Percentiles rank a stretch among this genome's conserved stretches.
Evolutionary conservation across 73 alveolate species (phyloP).

Genomic region (Blepharisma japonicum): DNA sequence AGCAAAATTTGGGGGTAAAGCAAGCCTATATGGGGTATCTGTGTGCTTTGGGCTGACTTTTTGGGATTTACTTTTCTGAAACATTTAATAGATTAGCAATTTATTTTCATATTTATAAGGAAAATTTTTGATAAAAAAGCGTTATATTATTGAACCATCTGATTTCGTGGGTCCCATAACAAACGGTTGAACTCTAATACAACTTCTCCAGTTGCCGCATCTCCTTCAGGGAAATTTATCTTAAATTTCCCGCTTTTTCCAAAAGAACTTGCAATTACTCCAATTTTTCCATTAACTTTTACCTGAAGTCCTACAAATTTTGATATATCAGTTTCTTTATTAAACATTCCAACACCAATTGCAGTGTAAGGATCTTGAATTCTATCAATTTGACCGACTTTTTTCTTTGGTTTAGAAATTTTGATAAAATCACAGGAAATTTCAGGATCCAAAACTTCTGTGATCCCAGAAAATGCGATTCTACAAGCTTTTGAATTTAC

Average conservation of each 20-base stretch:
- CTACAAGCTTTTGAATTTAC: constrained; percentile 87
- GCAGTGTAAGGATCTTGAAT: constrained; percentile 67
- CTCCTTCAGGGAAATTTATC: constrained; percentile 70
- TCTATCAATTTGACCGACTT: constrained; percentile 87
- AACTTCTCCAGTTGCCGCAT: not conserved
- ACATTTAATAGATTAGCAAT: too few species aligned
- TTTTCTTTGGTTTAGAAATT: constrained; percentile 79
- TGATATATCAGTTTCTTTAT: constrained; percentile 83
- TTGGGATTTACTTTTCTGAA: too few species aligned
- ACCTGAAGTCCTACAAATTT: constrained; percentile 73
- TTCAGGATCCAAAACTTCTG: constrained; percentile 33
- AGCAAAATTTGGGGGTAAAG: constrained; percentile 15
- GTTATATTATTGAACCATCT: not conserved
- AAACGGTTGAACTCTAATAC: constrained; percentile 6
- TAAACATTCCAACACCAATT: constrained; percentile 73
- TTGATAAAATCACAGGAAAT: constrained; percentile 49
- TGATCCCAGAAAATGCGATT: constrained; percentile 90
- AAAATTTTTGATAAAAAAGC: too few species aligned
- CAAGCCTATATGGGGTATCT: not conserved
- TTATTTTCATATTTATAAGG: too few species aligned
- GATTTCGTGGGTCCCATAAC: constrained; percentile 6
- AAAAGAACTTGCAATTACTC: constrained; percentile 84
- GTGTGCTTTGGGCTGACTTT: not conserved
- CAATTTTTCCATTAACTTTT: constrained; percentile 59
- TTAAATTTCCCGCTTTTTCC: constrained; percentile 96